Evolutionary conservation across 2,329 filamentous ascomycete genomes (phyloP), one percentile per base, ranked within the genome.

Genomic region (Monilinia laxa): DNA sequence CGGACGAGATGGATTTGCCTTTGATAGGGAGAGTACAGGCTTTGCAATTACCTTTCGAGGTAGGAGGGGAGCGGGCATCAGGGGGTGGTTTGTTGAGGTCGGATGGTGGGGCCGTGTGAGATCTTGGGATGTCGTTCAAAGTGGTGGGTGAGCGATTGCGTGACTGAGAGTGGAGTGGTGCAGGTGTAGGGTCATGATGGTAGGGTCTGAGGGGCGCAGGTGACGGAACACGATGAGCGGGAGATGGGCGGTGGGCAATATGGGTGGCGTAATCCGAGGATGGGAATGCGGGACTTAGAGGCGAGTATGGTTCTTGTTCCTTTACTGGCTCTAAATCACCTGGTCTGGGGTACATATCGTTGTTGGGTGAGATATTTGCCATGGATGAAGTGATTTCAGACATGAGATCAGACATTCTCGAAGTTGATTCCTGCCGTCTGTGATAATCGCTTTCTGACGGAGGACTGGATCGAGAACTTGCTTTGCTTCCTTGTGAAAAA

Each of bases 1-100:
- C 93, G 18, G 93, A 96, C 45, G 94, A 96, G 67, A 99, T 88
- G 1, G 93, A 97, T 79, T 97, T 98, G 25, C 93, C 94, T 55
- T 87, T 85, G 73, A 99, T 98, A 9, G 84, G 81, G 56, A 90
- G 81, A 4, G 85, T 83, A 77, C 95, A 99, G 1, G 91, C 91
- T 74, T 92, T 91, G 80, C 95, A 99, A 69, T 86, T 87, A 2
- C 92, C 91, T 68, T 77, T 77, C 25, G 73, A 70, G 18, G 72
- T 69, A 9, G 69, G 65, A 1, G 71, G 68, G 4, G 72, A 72
- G 42, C 67, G 70, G 23, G 67, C 66, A 42, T 57, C 58, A n/a
- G 57, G 58, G 23, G 57, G 49, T 16, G 60, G 67, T 52, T 31
- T 49, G 6, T 31, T 18, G 23, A n/a, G 68, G 57, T 23, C 65